These are phyloP conservation scores for Starmerella scarabaei DNA, from an alignment of 805 yeast species.

Conservation along the genomic window DNA sequence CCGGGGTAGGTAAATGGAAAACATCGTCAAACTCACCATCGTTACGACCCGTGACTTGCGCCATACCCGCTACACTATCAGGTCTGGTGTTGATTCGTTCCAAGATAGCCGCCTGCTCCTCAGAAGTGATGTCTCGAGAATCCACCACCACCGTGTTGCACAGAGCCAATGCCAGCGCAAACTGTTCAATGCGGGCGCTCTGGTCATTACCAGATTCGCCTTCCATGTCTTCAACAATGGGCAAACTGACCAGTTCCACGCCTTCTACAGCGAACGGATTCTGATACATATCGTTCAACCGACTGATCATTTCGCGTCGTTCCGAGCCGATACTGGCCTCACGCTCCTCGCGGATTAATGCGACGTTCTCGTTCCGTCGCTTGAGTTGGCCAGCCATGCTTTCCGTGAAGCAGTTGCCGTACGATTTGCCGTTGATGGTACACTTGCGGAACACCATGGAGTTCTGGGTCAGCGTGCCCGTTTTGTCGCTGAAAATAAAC, in stretches of 20 bases:
- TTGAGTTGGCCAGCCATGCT: constrained; percentile 62
- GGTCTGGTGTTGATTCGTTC: neutral
- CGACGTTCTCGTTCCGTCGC: constrained; percentile 39
- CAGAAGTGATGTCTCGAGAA: constrained; percentile 1
- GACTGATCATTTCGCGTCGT: constrained; percentile 35
- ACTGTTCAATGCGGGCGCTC: constrained; percentile 38
- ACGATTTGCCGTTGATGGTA: constrained; percentile 51
- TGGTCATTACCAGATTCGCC: constrained; percentile 33
- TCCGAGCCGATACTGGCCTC: constrained; percentile 33
- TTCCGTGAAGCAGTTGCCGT: constrained; percentile 68
- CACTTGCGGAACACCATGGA: constrained; percentile 74
- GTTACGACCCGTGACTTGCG: neutral
- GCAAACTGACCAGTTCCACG: constrained; percentile 42
- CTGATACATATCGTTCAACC: constrained; percentile 27
- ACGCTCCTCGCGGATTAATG: constrained; percentile 35
- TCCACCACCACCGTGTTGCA: constrained; percentile 70
- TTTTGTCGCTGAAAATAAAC: constrained; percentile 69
- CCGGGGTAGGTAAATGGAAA: neutral
- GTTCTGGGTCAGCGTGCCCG: constrained; percentile 74
- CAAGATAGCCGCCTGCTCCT: neutral
- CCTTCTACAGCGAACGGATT: constrained; percentile 35
- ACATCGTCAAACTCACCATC: neutral
- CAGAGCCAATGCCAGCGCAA: constrained; percentile 53
- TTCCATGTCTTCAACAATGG: constrained; percentile 42
- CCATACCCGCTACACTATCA: too few species aligned